Base-by-base conservation (phyloP, 805 yeast genomes). In the Candida methanosorbosa region DNA sequence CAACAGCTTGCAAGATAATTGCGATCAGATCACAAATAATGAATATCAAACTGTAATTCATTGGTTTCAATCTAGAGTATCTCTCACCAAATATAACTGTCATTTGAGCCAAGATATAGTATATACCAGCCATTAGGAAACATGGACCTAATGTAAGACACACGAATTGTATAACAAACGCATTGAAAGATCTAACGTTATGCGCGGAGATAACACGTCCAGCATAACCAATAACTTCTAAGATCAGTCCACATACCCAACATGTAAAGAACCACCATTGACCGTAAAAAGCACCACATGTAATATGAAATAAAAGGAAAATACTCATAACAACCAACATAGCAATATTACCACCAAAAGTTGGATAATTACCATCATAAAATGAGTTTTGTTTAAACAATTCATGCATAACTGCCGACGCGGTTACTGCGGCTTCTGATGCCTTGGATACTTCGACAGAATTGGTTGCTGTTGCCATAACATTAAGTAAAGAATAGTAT, bases 91-190 rank as follows among this genome's bases (percentile, higher is more conserved):
- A 76, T 1, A 83, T 55, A 37, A 78, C 75, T 31, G 78, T 63
- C 33, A 81, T 45, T 54, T 83, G 81, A 5, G 81, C 86, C 42
- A 86, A 57, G 35, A 77, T 63, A 43, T 70, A 80, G 57, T 86
- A 87, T 3, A 86, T 64, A 2, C 90, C 95, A 4, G 82, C 95
- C 83, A 83, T 81, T 30, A 82, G 63, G 53, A 86, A 81, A 16
- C 84, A 85, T 0, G 95, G 95, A 0, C 85, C 90, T 32, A 86
- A 56, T 0, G 90, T 83, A 37, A 85, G 59, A 46, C 78, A 66
- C 36, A 78, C 70, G 42, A 80, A 70, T 54, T 86, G 94, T 46
- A 78, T 57, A 29, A 81, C 49, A 48, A 66, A 86, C 20, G 65
- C 59, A 33, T 66, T 53, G 27, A 57, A 42, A 25, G 57, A 48